Conservation (phyloP, 352 stramenopile species). For the Globisporangium cylindrosporum region DNA sequence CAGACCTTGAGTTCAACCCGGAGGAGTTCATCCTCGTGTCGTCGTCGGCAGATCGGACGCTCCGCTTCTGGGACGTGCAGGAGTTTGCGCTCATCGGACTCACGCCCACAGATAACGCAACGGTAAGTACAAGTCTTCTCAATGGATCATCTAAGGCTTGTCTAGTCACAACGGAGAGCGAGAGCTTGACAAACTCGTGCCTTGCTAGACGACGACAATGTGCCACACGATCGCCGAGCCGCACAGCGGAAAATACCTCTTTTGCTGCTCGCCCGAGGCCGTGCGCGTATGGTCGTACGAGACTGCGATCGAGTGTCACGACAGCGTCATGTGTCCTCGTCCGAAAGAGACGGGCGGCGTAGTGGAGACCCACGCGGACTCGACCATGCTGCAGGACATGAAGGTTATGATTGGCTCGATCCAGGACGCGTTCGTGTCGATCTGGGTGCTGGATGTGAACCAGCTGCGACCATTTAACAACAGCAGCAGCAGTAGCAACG, state of each 20-base stretch:
- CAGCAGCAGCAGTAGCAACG: conserved; percentile 13
- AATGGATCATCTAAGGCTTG: neutral
- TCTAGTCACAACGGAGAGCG: neutral
- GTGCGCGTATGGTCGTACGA: conserved; percentile 86
- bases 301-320: conserved; percentile 78
- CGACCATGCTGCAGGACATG: conserved; percentile 79
- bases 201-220: conserved; percentile 62
- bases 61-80: conserved; percentile 88
- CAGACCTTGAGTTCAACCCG: conserved; percentile 76
- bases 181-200: too few relatives aligned
- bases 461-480: conserved; percentile 66
- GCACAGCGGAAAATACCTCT: conserved; percentile 75
- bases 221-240: conserved; percentile 74
- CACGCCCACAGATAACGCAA: conserved; percentile 72
- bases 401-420: conserved; percentile 83
- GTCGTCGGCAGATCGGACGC: conserved; percentile 64
- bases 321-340: conserved; percentile 58
- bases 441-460: conserved; percentile 76
- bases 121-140: conserved; percentile 31
- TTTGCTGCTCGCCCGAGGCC: conserved; percentile 72
- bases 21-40: conserved; percentile 87
- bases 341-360: conserved; percentile 45
- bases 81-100: conserved; percentile 77
- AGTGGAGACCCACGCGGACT: conserved; percentile 62
- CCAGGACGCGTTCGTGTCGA: conserved; percentile 76